Evolutionary conservation across 2,329 filamentous ascomycete genomes (phyloP), one percentile per base, ranked within the genome.

Genomic region (Aspergillus uvarum): DNA sequence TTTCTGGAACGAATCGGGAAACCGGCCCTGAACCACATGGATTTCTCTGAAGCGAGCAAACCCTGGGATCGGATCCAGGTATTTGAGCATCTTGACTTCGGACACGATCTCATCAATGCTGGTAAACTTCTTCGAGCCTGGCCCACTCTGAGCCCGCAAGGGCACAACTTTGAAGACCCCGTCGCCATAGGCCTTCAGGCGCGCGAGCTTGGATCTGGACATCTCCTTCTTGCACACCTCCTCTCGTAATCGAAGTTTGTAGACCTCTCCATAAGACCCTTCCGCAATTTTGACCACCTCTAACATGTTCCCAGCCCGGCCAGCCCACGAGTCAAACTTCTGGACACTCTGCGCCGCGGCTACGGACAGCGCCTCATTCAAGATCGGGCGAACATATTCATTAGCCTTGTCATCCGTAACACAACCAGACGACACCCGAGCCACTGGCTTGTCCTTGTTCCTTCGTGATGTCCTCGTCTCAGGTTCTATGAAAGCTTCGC

Each of bases 251-350:
- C 80, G 61, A 24, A 88, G 74, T 12, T 85, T 83, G 70, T 87
- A 88, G 3, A 89, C 86, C 68, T 88, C 86, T 56, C 85, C 85
- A 67, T 87, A 89, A 1, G 85, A 87, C 2, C 87, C 87, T 70
- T 89, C 86, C 8, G 85, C 86, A 38, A 89, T 82, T 65, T 89
- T 89, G 8, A 78, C 76, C 47, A 88, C 79, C 42, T 79, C 69
- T 63, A 79, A 72, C 66, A 75, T 69, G 38, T 70, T 72, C 5
- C 70, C 74, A 3, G 74, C 75, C 12, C 74, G 70, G 3, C 72
- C 68, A 10, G 76, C 75, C 77, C 77, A 79, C 11, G 71, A 71
- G 48, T 61, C 63, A 53, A 79, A 79, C 47, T 71, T 74, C 48
- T 78, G 76, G 10, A 78, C 71, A 11, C 69, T 70, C 48, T 73